A percentile compares a stretch with the other conserved stretches of the same genome.
These are phyloP conservation scores for Oryza glumipatula DNA, from an alignment of 176 grass and related monocot species.

Conservation along the genomic window DNA sequence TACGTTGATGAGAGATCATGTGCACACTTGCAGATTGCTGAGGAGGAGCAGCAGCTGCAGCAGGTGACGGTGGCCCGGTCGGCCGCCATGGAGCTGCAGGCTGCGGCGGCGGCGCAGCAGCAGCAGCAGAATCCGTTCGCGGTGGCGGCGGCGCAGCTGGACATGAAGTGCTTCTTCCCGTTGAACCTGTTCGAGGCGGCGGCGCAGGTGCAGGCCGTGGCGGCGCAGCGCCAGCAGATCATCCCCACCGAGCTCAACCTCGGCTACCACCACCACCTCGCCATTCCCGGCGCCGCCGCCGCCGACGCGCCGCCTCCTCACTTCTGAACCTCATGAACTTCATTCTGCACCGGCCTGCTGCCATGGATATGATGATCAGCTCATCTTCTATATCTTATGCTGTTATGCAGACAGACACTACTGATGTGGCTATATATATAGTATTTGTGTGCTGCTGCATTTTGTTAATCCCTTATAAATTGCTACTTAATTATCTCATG, in stretches of 20 bases:
- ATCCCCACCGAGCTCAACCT: constrained; percentile 61
- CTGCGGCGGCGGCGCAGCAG: neutral
- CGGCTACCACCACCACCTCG: constrained; percentile 57
- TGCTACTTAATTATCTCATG: constrained; percentile 1
- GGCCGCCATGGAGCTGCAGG: constrained; percentile 12
- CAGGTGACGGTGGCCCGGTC: constrained; percentile 53
- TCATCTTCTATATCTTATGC: neutral
- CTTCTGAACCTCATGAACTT: constrained; percentile 1
- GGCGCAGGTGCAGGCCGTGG: constrained; percentile 2
- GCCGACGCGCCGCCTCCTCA: neutral
- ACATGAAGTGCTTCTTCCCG: constrained; percentile 63
- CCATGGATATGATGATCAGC: neutral
- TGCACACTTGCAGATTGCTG: constrained; percentile 41
- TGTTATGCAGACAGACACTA: neutral
- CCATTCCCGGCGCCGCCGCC: neutral
- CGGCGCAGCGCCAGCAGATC: constrained; percentile 28
- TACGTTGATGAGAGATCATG: constrained; percentile 10
- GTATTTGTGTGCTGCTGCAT: constrained; percentile 1
- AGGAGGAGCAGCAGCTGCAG: constrained; percentile 51
- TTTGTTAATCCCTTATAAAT: neutral
- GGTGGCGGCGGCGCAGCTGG: constrained; percentile 30
- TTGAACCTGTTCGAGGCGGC: constrained; percentile 34
- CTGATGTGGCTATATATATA: constrained; percentile 6
- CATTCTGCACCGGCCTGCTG: neutral
- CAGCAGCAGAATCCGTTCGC: constrained; percentile 27